Evolutionary conservation across 352 stramenopile species (phyloP).

Genomic region (Phytopythium kandeliae): DNA sequence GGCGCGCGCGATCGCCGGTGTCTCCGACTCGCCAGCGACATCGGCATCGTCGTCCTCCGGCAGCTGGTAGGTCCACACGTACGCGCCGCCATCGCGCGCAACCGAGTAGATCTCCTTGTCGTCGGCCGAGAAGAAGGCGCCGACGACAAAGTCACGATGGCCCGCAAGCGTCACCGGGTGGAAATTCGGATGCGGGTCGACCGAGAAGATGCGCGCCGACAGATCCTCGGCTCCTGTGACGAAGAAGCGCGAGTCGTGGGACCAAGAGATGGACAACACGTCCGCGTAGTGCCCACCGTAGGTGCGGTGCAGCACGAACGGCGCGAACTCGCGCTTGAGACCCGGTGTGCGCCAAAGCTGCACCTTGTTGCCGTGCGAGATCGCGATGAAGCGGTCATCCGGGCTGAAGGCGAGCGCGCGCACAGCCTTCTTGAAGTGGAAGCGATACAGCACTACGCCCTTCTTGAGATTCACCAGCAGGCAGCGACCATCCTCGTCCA

Average conservation of each 20-base stretch:
- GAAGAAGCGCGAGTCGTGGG: conserved; percentile 87
- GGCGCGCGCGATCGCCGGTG: conserved; percentile 57
- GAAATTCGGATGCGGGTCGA: conserved; percentile 68
- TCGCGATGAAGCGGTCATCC: conserved; percentile 85
- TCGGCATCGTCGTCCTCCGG: conserved; percentile 36
- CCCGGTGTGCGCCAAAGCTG: conserved; percentile 89
- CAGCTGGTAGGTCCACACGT: conserved; percentile 79
- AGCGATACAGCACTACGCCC: conserved; percentile 88
- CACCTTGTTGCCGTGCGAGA: conserved; percentile 88
- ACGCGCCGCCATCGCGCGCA: conserved; percentile 80
- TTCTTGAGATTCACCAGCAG: conserved; percentile 89
- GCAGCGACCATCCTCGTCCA: conserved; percentile 89
- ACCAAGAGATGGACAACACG: conserved; percentile 83
- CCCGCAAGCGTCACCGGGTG: conserved; percentile 84
- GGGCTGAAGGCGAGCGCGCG: conserved; percentile 85
- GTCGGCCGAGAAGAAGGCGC: conserved; percentile 81
- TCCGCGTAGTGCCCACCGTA: conserved; percentile 89
- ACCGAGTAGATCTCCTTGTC: conserved; percentile 84
- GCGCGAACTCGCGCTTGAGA: conserved; percentile 86
- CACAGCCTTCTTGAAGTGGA: conserved; percentile 93
- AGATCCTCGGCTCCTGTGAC: conserved; percentile 87
- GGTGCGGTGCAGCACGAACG: conserved; percentile 85
- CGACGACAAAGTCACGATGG: conserved; percentile 83
- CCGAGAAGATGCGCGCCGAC: conserved; percentile 83
- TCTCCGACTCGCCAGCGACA: conserved; percentile 3